Conservation (phyloP, 148 eudicot genomes). For the Rheum nobile region DNA sequence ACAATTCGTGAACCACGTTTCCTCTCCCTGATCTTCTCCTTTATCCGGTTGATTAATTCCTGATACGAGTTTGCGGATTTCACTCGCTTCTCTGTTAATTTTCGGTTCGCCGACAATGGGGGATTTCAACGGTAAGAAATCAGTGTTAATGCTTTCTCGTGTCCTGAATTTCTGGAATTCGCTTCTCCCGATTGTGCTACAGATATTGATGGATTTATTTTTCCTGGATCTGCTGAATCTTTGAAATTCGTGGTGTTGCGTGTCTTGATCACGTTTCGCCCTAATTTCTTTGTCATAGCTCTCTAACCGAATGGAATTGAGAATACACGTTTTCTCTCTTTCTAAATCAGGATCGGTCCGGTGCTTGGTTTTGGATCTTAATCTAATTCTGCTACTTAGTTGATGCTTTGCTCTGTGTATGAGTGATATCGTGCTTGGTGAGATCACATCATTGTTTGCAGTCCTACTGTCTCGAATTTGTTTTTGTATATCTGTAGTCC, state of each 20-base stretch:
- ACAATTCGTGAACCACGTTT: background rate
- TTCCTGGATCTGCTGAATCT: background rate
- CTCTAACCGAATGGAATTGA: background rate
- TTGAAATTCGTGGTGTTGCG: background rate
- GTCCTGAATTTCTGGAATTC: background rate
- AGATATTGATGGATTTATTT: background rate
- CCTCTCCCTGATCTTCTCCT: background rate
- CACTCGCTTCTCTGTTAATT: background rate
- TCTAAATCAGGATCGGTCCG: background rate
- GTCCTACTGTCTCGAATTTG: background rate
- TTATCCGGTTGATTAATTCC: background rate
- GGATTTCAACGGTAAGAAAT: constrained; percentile 3
- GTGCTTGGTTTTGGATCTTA: background rate
- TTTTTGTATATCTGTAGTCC: background rate
- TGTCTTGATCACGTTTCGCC: background rate
- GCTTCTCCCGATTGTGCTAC: background rate
- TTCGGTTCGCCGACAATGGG: background rate
- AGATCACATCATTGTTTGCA: background rate
- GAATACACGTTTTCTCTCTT: background rate
- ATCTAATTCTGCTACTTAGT: background rate
- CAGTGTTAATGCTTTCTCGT: background rate
- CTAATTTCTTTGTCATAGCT: background rate
- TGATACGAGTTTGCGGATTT: background rate
- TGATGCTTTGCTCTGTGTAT: background rate
- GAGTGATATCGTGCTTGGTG: background rate